Evolutionary conservation across 768 basidiomycete species (phyloP).

Genomic region (Mycena galericulata): DNA sequence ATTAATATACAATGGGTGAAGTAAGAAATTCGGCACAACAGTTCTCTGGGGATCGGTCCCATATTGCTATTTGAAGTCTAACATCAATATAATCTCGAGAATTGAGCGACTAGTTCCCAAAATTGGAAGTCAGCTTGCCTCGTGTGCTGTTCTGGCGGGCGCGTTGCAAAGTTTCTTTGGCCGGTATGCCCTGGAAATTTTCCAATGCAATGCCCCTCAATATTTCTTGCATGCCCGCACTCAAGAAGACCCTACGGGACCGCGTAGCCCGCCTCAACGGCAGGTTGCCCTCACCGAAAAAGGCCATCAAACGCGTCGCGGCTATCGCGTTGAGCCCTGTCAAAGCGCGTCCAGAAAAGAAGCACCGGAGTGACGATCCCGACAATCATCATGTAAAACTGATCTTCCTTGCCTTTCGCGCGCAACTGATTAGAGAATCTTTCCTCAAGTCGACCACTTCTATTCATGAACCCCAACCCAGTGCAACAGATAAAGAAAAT

Average conservation of each 20-base stretch:
- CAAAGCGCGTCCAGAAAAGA: constrained; percentile 18
- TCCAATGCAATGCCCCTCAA: no score
- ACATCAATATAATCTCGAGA: not conserved
- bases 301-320: no score
- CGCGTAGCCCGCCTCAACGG: no score
- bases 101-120: constrained; percentile 10
- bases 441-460: not conserved
- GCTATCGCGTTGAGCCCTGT: not conserved
- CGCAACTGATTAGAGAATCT: not conserved
- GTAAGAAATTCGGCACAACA: constrained; percentile 5
- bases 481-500: not conserved
- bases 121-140: not conserved
- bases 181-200: no score
- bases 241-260: no score
- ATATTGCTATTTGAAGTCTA: not conserved
- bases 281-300: not conserved
- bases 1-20: not conserved
- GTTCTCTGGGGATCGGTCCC: not conserved
- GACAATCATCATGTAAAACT: constrained; percentile 3
- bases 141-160: not conserved
- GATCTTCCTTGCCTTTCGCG: not conserved
- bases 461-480: not conserved
- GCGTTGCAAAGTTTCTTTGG: constrained; percentile 22
- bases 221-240: no score
- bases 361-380: constrained; percentile 9